Evolutionary conservation across 306 rosid genomes (phyloP), one percentile per base, ranked within the genome.

Genomic region (Castanea crenata): DNA sequence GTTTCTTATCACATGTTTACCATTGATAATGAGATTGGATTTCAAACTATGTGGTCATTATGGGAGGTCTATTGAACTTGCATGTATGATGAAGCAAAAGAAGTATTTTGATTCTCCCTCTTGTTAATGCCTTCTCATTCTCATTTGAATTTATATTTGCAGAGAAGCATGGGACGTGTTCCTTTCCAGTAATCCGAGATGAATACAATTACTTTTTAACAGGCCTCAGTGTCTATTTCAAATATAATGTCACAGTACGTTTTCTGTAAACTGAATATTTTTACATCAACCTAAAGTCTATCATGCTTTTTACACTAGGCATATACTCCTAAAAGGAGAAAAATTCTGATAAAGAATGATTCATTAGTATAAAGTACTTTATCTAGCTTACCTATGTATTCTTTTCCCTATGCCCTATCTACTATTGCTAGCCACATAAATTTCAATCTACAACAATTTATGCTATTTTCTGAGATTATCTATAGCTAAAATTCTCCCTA

Each of bases 111-210:
- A 57, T 61, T 71, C 78, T 62, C 20, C 6, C 13, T 19, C 74
- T 68, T 77, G 38, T 69, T 46, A 73, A 68, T 20, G 18, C 55
- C 20, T 31, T 84, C 80, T 79, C 18, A 18, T 62, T 78, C 63
- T 87, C 29, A 80, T 51, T 68, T 76, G 19, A 27, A 51, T 80
- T 80, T 56, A 78, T 80, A 59, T 74, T 72, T 89, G 89, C 97
- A 95, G 99, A 89, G 90, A 95, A 90, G 91, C 99, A 95, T 32
- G 99, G 99, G 32, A 93, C 99, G 15, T 95, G 99, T 79, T 89
- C 97, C 9, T 74, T 38, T 84, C 90, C 99, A 29, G 99, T 90
- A 67, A 1, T 82, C 76, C 49, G 56, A 55, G 94, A 95, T 80
- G 99, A 93, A 87, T 90, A 95, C 87, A 83, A 62, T 71, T 95